Conservation (phyloP, 2,329 filamentous ascomycete species). For the Neobulgaria alba region DNA sequence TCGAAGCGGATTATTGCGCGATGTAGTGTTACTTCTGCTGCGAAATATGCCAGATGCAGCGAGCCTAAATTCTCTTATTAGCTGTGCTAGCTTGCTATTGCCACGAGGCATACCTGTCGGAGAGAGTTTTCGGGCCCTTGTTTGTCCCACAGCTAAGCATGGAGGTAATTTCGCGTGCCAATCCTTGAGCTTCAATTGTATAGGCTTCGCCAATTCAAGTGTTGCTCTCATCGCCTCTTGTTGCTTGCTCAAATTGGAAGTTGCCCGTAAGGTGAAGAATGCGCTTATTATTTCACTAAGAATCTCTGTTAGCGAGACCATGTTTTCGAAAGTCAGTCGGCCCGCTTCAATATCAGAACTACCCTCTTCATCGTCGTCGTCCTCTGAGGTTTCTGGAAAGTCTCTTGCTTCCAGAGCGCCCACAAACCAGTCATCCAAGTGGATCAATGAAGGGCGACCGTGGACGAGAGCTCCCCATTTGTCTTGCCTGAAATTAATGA, state of each 20-base stretch:
- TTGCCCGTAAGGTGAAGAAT: conserved; percentile 35
- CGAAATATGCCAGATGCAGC: conserved; percentile 43
- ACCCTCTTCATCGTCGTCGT: conserved; percentile 26
- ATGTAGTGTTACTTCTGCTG: conserved; percentile 42
- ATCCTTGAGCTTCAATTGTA: conserved; percentile 37
- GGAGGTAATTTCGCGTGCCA: conserved; percentile 39
- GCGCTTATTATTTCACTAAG: conserved; percentile 41
- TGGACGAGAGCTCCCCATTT: conserved; percentile 52
- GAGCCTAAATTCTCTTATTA: conserved; percentile 29
- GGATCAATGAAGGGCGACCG: conserved; percentile 49
- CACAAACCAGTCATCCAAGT: conserved; percentile 46
- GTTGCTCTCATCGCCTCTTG: conserved; percentile 25
- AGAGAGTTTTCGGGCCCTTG: conserved; percentile 33
- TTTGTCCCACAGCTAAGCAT: conserved; percentile 36
- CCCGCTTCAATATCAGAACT: conserved; percentile 38
- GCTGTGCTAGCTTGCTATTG: not conserved
- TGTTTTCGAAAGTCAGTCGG: conserved; percentile 39
- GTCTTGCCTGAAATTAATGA: conserved; percentile 61
- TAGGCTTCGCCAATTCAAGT: conserved; percentile 38
- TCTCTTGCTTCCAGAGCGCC: conserved; percentile 35
- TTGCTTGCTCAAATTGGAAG: conserved; percentile 16
- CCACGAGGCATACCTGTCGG: conserved; percentile 22
- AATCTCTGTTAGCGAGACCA: conserved; percentile 42
- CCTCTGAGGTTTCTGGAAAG: conserved; percentile 31
- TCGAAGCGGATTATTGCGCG: conserved; percentile 40